Base-by-base conservation (phyloP, 257 asterid species). In the Rubia yunnanensis region DNA sequence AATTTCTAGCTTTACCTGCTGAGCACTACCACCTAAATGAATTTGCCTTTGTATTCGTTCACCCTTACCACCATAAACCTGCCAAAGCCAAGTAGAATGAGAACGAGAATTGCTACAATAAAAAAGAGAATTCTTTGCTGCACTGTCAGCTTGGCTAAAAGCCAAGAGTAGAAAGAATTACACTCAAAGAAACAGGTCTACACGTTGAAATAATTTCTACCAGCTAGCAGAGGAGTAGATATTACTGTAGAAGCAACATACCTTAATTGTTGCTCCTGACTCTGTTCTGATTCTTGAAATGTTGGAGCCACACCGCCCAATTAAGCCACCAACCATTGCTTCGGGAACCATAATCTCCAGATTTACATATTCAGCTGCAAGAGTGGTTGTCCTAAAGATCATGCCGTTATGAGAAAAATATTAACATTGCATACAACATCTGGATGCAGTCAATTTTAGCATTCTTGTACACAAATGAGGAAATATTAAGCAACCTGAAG, bases 231-330 rank as follows among this genome's bases (percentile, higher is more conserved):
- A 30, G 1, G 41, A 22, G 54, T 5, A 5, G n/a, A 8, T 35
- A 64, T 22, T 44, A 10, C 46, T 34, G 14, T 10, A 9, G n/a
- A 72, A 34, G 57, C 36, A 34, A 65, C 58, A 65, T 69, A 88
- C 98, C 87, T 92, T 92, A 63, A 92, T 85, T 27, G 86, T 80
- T 70, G 97, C 97, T 77, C 97, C 97, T 10, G 96, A 91, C 74
- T 88, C 98, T 31, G 84, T 85, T 76, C 97, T 82, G 76, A 94
- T 94, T 85, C 97, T 82, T 28, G 97, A 94, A 73, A 90, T 90
- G 78, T 90, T 94, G 71, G 96, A 87, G 44, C 98, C 99, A 63
- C 88, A 88, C 79, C 99, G 82, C 64, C 99, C 98, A 66, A 94
- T 94, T 84, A 94, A 81, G 66, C 99, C 99, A 3, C 99, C 96